Conservation (phyloP, 2,329 filamentous ascomycete species). For the Pseudomassariella vexata region DNA sequence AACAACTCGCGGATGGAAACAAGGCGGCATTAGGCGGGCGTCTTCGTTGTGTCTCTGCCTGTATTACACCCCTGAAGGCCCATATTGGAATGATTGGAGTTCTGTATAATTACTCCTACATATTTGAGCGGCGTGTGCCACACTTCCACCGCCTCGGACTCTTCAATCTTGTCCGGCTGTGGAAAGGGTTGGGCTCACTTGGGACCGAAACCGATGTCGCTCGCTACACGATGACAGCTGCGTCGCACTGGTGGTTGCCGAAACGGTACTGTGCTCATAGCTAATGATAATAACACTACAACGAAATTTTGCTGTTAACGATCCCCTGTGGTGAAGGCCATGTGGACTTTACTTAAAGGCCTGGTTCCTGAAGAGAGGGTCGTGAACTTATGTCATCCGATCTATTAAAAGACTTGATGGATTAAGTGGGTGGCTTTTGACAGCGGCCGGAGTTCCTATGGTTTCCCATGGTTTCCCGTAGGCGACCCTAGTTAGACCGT, state of each 20-base stretch:
- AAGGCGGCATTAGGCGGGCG: conserved; percentile 1
- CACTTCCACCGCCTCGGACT: background rate
- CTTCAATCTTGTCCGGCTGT: background rate
- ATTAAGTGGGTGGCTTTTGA: too few relatives aligned
- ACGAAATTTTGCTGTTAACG: background rate
- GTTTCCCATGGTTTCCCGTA: too few relatives aligned
- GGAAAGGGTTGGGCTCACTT: background rate
- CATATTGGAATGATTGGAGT: background rate
- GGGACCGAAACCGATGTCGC: conserved; percentile 2
- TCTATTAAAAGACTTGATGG: too few relatives aligned
- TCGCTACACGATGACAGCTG: conserved; percentile 5
- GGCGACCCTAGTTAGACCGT: too few relatives aligned
- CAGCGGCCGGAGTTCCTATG: too few relatives aligned
- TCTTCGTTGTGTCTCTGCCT: conserved; percentile 1
- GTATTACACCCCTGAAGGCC: background rate
- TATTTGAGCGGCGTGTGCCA: background rate
- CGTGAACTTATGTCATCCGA: too few relatives aligned
- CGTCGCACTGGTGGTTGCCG: background rate
- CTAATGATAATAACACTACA: conserved; percentile 6
- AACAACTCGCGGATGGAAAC: background rate
- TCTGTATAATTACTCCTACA: background rate
- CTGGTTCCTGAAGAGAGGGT: too few relatives aligned
- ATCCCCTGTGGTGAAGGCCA: background rate
- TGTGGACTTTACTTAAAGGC: too few relatives aligned
- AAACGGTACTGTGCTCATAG: conserved; percentile 5